A percentile compares a stretch with the other conserved stretches of the same genome.
Evolutionary conservation across 345 rosid species (phyloP).

Genomic region (Ailanthus altissimus): DNA sequence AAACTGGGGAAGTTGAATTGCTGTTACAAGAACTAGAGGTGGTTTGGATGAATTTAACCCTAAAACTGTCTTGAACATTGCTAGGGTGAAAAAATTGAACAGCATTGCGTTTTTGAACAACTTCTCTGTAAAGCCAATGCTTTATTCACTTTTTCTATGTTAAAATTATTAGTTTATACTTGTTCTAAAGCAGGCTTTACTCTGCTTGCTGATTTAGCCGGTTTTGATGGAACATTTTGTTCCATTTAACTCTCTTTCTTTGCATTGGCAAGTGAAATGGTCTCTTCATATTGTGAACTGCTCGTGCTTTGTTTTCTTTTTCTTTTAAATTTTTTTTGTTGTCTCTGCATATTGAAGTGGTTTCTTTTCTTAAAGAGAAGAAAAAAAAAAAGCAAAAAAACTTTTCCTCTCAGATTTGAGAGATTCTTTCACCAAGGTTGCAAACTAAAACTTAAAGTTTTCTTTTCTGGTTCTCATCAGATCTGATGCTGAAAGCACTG

Average conservation of each 20-base stretch:
- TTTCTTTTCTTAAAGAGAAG: background rate
- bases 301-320: background rate
- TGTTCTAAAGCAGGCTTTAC: background rate
- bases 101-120: background rate
- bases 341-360: background rate
- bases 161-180: background rate
- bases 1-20: background rate
- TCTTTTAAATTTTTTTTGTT: too few relatives aligned
- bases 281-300: background rate
- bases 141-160: background rate
- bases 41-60: background rate
- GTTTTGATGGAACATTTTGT: background rate
- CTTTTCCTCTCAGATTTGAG: constrained; percentile 6
- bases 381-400: too few relatives aligned
- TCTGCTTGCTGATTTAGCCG: background rate
- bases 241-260: background rate
- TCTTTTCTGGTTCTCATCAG: constrained; percentile 34
- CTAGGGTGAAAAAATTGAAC: background rate
- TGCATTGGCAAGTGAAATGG: background rate
- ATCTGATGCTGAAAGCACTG: constrained; percentile 43
- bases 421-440: background rate
- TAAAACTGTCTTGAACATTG: background rate
- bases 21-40: background rate
- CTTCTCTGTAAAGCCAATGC: background rate
- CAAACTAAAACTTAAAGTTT: constrained; percentile 11